Conservation (phyloP, 78 protist species). For the Polysphondylium violaceum region DNA sequence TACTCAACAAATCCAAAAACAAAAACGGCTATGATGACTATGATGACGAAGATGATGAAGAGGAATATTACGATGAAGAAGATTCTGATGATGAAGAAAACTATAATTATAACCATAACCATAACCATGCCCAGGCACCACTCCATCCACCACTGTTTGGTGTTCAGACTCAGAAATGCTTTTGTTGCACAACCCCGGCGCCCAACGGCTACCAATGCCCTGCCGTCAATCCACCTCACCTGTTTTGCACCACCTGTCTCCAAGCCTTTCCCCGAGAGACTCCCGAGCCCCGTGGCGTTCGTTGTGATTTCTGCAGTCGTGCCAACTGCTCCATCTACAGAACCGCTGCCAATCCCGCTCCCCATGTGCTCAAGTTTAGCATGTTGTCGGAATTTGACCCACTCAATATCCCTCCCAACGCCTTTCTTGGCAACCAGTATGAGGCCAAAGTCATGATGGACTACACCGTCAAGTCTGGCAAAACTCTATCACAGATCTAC, state of each 20-base stretch:
- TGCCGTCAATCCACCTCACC: not conserved
- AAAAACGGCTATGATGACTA: constrained; percentile 31
- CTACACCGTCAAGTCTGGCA: constrained; percentile 12
- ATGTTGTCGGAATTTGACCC: not conserved
- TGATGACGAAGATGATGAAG: constrained; percentile 49
- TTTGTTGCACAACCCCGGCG: constrained; percentile 23
- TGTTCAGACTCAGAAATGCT: constrained; percentile 16
- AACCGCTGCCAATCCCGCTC: constrained; percentile 9
- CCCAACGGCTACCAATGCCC: constrained; percentile 57
- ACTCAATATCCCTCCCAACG: not conserved
- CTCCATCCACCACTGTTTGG: not conserved
- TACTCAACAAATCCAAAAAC: constrained; percentile 7
- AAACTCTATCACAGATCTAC: constrained; percentile 12
- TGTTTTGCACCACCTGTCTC: constrained; percentile 4
- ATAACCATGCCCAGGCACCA: not conserved
- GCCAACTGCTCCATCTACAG: constrained; percentile 34
- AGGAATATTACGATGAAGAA: constrained; percentile 9
- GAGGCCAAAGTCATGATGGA: constrained; percentile 47
- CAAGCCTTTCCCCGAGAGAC: constrained; percentile 18
- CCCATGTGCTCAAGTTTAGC: not conserved
- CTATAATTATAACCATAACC: not conserved
- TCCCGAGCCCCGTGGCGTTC: not conserved
- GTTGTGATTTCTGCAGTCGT: constrained; percentile 44
- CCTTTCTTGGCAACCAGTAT: constrained; percentile 51
- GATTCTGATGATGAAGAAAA: constrained; percentile 24